phyloP scores from a whole-genome alignment of 2,329 filamentous ascomycete species.

The Diaporthe capsici region DNA sequence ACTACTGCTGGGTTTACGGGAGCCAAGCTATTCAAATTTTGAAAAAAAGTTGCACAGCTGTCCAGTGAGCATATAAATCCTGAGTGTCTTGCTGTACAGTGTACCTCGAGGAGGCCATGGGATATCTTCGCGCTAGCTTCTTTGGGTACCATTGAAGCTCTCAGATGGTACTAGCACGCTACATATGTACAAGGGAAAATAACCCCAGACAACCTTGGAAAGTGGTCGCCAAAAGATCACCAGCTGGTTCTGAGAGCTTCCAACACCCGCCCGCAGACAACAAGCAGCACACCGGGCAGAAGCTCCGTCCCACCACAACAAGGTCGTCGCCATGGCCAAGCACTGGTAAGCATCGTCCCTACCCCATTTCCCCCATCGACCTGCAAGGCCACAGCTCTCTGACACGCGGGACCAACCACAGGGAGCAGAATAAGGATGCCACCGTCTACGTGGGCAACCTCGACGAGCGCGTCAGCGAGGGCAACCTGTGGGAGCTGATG shows the following conservation, averaged over 20 bases:
- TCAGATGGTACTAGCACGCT: neutral
- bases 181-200: neutral
- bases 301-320: neutral
- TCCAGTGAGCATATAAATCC: too few relatives aligned
- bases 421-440: constrained; percentile 98
- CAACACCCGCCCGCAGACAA: neutral
- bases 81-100: neutral
- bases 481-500: constrained; percentile 97
- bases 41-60: neutral
- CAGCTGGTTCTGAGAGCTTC: neutral
- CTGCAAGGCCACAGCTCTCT: neutral
- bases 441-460: constrained; percentile 99
- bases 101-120: neutral
- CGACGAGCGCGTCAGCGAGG: constrained; percentile 93
- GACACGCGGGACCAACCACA: constrained; percentile 51
- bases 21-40: neutral
- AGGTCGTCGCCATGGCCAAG: constrained; percentile 47
- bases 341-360: constrained; percentile 46
- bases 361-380: neutral
- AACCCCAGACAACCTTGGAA: neutral
- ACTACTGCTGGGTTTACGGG: too few relatives aligned
- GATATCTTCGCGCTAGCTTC: neutral
- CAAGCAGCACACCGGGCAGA: neutral
- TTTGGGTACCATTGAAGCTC: neutral
- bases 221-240: neutral